Evolutionary conservation across 768 basidiomycete species (phyloP), one percentile per base, ranked within the genome.

Genomic region (Psilocybe cubensis): DNA sequence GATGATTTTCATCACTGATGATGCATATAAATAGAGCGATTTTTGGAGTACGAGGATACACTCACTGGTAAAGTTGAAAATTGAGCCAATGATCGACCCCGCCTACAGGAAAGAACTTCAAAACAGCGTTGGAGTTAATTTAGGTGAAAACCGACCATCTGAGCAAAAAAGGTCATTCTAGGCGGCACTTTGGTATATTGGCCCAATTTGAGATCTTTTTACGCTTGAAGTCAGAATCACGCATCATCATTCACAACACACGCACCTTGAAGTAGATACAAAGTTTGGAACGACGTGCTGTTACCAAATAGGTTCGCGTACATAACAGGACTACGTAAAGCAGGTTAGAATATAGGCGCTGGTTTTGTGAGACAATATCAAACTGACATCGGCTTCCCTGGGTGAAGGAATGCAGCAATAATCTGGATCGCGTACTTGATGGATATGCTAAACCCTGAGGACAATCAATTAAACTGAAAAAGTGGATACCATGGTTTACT

Each of bases 141-240:
- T n/a, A n/a, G 8, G 18, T 28, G 25, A 17, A 33, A 6, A 17
- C 23, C 7, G 56, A 75, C 71, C 74, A 84, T 73, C 63, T 88
- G 87, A 12, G 83, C 83, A 8, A 81, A 64, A 65, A 88, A 85
- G 63, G 85, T 83, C 44, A 79, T 76, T 7, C 86, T 82, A 8
- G 87, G 85, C 11, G 87, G 85, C 40, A 89, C 79, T 68, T 88
- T 87, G 0, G 81, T 72, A 64, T 85, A 83, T 68, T 89, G 86
- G 23, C 85, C 88, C 51, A 90, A 78, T 71, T 92, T 92, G 59
- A 91, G 70, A 66, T 88, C 85, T 54, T 12, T 40, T n/a, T n/a
- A 41, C 4, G 18, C 20, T 43, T 52, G 11, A 46, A 29, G 81
- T 73, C 45, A 17, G 57, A 14, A 7, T 1, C 11, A 24, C 50